These are phyloP conservation scores for Penicillium sp. DNA, from an alignment of 2,329 filamentous ascomycete genomes.

Conservation along the genomic window DNA sequence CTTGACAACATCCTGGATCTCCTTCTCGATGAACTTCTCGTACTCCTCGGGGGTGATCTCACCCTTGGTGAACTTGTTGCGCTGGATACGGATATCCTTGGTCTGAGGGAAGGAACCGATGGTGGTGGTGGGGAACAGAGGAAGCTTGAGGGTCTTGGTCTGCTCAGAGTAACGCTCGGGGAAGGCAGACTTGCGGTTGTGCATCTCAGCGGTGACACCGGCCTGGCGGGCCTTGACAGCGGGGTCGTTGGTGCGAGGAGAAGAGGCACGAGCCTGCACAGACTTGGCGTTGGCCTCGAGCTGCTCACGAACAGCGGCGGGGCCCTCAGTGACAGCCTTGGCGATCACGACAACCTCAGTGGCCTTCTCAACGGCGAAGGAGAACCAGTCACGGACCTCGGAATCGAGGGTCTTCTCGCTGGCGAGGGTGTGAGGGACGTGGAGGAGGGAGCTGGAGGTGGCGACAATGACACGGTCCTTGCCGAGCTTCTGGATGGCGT, in stretches of 20 bases:
- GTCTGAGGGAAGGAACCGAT: constrained; percentile 99
- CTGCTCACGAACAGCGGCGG: constrained; percentile 77
- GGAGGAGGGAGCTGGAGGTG: constrained; percentile 94
- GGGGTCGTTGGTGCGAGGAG: constrained; percentile 93
- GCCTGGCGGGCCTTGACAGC: constrained; percentile 95
- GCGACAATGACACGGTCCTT: constrained; percentile 96
- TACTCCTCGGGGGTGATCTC: constrained; percentile 91
- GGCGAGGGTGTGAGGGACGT: constrained; percentile 95
- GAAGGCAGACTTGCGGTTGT: constrained; percentile 92
- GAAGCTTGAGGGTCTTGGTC: constrained; percentile 87
- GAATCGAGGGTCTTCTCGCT: constrained; percentile 97
- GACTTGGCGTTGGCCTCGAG: constrained; percentile 98
- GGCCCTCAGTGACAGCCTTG: constrained; percentile 93
- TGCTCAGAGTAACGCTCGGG: constrained; percentile 78
- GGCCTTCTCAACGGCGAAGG: constrained; percentile 93
- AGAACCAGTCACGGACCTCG: constrained; percentile 97
- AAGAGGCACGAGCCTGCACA: constrained; percentile 83
- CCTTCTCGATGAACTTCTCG: constrained; percentile 98
- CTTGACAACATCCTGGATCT: constrained; percentile 91
- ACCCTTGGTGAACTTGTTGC: constrained; percentile 98
- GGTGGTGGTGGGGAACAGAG: constrained; percentile 97
- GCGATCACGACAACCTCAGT: constrained; percentile 86
- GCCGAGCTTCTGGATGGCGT: constrained; percentile 89
- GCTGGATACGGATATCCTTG: constrained; percentile 93
- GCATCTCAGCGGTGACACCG: constrained; percentile 76